Percentiles rank a stretch among this genome's conserved stretches.
phyloP scores from a whole-genome alignment of 1,284 basidiomycete genomes.

The Paramarasmius palmivorus region DNA sequence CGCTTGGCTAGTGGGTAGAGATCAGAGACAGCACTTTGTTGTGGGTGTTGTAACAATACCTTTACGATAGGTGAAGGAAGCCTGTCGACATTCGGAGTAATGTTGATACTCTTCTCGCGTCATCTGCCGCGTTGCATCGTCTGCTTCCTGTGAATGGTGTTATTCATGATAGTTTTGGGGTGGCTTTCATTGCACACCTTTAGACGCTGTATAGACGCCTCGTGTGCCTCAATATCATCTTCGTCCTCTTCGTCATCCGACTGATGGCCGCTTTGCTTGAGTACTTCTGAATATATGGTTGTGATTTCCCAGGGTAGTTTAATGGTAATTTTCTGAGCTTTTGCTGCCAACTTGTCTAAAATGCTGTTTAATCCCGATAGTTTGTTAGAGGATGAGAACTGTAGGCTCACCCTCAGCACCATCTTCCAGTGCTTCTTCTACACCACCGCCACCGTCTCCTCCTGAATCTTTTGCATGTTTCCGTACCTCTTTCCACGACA shows the following conservation, averaged over 20 bases:
- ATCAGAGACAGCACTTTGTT: neutral
- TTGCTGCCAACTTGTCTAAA: constrained; percentile 77
- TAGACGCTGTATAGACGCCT: constrained; percentile 86
- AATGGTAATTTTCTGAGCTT: constrained; percentile 92
- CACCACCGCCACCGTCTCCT: constrained; percentile 76
- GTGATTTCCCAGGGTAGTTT: constrained; percentile 96
- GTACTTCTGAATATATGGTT: constrained; percentile 87
- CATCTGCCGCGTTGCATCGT: constrained; percentile 95
- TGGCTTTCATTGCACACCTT: constrained; percentile 51
- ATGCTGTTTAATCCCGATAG: neutral
- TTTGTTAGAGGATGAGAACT: neutral
- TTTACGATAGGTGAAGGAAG: constrained; percentile 96
- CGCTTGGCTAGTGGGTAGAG: constrained; percentile 70
- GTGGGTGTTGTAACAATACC: constrained; percentile 43
- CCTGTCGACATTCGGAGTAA: constrained; percentile 96
- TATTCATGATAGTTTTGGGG: neutral
- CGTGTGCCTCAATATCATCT: constrained; percentile 94
- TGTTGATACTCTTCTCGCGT: constrained; percentile 96
- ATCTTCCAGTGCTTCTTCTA: constrained; percentile 77
- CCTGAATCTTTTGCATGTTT: constrained; percentile 92
- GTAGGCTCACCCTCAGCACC: constrained; percentile 63
- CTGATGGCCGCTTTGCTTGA: constrained; percentile 69
- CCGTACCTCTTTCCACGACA: constrained; percentile 98
- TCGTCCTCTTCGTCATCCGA: constrained; percentile 95
- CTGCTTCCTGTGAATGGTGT: constrained; percentile 69